phyloP scores from a whole-genome alignment of 176 grass and related monocot species.

The Oryza nivara region DNA sequence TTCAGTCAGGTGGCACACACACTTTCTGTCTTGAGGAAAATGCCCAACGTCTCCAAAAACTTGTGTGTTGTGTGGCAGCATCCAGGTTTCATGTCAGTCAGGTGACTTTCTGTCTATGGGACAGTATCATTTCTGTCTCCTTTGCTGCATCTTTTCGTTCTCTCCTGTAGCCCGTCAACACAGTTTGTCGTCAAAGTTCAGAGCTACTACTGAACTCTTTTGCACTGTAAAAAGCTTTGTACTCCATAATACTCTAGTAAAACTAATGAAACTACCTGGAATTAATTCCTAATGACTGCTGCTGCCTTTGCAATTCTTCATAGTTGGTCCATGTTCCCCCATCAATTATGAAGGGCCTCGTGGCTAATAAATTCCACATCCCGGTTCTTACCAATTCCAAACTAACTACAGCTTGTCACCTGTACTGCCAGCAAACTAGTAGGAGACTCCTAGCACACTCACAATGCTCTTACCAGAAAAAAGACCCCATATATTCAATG shows the following conservation, averaged over 20 bases:
- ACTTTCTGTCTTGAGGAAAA: neutral
- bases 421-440: neutral
- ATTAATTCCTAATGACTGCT: constrained; percentile 15
- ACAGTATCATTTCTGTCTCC: neutral
- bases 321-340: constrained; percentile 30
- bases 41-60: neutral
- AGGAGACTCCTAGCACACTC: neutral
- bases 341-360: constrained; percentile 12
- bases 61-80: neutral
- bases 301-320: neutral
- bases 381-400: neutral
- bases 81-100: neutral
- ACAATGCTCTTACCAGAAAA: neutral
- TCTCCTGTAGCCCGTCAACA: neutral
- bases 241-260: constrained; percentile 16
- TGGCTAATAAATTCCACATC: constrained; percentile 5
- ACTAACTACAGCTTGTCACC: constrained; percentile 6
- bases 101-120: neutral
- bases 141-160: neutral
- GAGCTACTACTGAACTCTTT: neutral
- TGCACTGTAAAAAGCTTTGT: constrained; percentile 12
- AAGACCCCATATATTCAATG: neutral
- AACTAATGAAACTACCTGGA: constrained; percentile 27
- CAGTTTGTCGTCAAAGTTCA: constrained; percentile 4
- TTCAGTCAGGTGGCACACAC: constrained; percentile 13